Evolutionary conservation across 352 stramenopile species (phyloP), one percentile per base, ranked within the genome.

Genomic region (Globisporangium okanoganense): DNA sequence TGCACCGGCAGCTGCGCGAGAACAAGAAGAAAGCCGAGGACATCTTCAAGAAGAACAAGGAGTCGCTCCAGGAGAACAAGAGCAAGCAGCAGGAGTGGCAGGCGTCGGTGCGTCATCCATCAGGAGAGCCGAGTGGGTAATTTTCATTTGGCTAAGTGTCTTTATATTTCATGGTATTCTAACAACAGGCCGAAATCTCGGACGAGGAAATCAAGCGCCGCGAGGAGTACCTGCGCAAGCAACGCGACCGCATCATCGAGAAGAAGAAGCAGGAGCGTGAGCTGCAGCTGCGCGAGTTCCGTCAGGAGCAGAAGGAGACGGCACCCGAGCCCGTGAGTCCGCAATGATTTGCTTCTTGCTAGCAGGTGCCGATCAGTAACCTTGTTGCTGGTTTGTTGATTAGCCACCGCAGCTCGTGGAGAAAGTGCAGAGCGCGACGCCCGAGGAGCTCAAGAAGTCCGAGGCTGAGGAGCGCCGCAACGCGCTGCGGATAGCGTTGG

Each of bases 191-290:
- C 5, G 79, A 89, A 45, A 78, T 92, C 64, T 83, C 85, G 12
- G 82, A 90, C 44, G 65, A 73, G 16, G 83, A 92, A 53, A 62
- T 91, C 45, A 86, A 89, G 48, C 80, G 79, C 14, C 82, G 83
- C n/a, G 79, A 90, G 57, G 75, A 85, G 56, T 92, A 92, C 58
- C 58, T 94, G 45, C 69, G 76, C 38, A 78, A 86, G 58, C 85
- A 94, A 55, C 82, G 82, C 43, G 84, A 92, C 48, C 73, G 73
- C 45, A 85, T 92, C 38, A 65, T 94, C n/a, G 79, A 86, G 54
- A 92, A 92, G 71, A 92, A 92, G 76, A 82, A 85, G 58, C 76
- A 79, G 31, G 78, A 94, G 69, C 75, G 85, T 22, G 78, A 92
- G 61, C 43, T 45, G 18, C 73, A 89, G 48, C 67, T 94, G n/a